Evolutionary conservation across 2,329 filamentous ascomycete species (phyloP).

Genomic region (Penicillium sp.): DNA sequence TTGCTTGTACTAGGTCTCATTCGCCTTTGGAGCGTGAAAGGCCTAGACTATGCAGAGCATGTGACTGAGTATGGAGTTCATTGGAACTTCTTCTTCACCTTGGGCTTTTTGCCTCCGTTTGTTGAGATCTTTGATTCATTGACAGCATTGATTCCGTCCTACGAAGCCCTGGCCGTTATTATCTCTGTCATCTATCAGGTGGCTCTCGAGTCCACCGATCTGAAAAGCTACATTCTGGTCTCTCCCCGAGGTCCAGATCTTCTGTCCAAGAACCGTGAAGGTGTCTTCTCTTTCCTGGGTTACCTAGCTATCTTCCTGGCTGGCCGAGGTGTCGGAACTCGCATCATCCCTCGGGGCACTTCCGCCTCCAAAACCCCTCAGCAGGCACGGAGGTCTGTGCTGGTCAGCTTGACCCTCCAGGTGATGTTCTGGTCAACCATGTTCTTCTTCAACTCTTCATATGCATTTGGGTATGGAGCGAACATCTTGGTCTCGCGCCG

Average conservation of each 20-base stretch:
- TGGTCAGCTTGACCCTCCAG: conserved; percentile 70
- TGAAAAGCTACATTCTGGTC: conserved; percentile 82
- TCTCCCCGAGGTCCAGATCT: conserved; percentile 76
- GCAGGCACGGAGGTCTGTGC: conserved; percentile 60
- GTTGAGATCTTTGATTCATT: conserved; percentile 80
- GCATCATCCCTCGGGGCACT: conserved; percentile 71
- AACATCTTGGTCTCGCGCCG: conserved; percentile 79
- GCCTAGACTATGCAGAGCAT: conserved; percentile 94
- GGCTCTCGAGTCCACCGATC: conserved; percentile 73
- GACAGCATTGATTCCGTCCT: conserved; percentile 74
- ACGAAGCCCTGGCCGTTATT: conserved; percentile 73
- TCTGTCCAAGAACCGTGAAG: conserved; percentile 89
- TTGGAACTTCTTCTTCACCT: conserved; percentile 99
- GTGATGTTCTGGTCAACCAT: conserved; percentile 71
- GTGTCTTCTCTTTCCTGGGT: conserved; percentile 91
- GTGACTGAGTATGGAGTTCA: conserved; percentile 97
- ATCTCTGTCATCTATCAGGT: conserved; percentile 75
- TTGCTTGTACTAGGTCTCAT: conserved; percentile 79
- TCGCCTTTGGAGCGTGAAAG: conserved; percentile 87
- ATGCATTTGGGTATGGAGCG: conserved; percentile 69
- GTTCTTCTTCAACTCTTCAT: conserved; percentile 72
- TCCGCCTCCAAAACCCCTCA: conserved; percentile 52
- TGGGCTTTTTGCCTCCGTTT: conserved; percentile 86
- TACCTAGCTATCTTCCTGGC: conserved; percentile 95
- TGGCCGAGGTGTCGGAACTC: conserved; percentile 82